Evolutionary conservation across 2,329 filamentous ascomycete species (phyloP), one percentile per base, ranked within the genome.

Genomic region (Chaetomium strumarium): DNA sequence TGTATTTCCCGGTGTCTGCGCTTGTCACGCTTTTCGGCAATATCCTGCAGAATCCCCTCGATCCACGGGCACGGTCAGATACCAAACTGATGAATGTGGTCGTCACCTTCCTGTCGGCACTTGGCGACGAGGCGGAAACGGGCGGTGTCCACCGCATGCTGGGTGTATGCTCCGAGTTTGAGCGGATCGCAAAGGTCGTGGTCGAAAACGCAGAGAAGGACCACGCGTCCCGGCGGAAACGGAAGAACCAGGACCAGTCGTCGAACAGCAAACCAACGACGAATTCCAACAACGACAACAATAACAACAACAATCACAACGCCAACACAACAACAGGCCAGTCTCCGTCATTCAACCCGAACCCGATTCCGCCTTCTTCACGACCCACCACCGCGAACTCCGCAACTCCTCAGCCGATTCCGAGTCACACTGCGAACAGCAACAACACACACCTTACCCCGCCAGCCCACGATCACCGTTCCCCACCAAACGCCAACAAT

Each of bases 1-100:
- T 97, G 11, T 99, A 99, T 70, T 99, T 96, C 71, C 93, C 93
- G 0, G 91, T 99, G 9, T 95, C 93, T 0, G 88, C 93, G 1
- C 79, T 97, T 5, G 90, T 99, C 41, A 97, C 93, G 0, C 74
- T 99, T 2, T 99, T 99, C 64, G 91, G 92, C 54, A 96, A 97
- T 64, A 95, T 97, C 43, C 72, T 99, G 1, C 93, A 99, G 67
- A 97, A 97, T 62, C 93, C 93, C 0, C 82, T 92, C 53, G 93
- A 99, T 64, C 83, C 87, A 1, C 81, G 90, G 42, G 92, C 92
- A 39, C 84, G 90, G 50, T 90, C 90, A 1, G 93, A 99, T 67
- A 83, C 93, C 14, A 86, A 88, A 59, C 72, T 97, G 17, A 96
- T 99, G 90, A 90, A 85, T 60, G 77, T 92, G 8, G 93, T 99